Conservation (phyloP, 2,329 filamentous ascomycete genomes). For the Nemania sp. region DNA sequence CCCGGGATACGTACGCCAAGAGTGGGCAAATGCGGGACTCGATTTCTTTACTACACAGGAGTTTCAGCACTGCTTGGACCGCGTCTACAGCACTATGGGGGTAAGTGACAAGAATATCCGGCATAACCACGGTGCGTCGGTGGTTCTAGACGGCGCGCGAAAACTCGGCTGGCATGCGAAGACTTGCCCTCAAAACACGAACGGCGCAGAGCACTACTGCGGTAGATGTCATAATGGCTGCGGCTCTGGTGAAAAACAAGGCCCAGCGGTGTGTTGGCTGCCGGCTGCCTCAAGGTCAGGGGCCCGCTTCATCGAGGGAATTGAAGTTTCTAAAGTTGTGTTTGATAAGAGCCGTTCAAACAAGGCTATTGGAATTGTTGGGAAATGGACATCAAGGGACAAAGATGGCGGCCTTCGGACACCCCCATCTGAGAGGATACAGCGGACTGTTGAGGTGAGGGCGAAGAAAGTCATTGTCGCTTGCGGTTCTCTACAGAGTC, state of each 20-base stretch:
- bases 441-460: conserved; percentile 75
- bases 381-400: conserved; percentile 80
- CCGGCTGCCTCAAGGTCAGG: conserved; percentile 75
- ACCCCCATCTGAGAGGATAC: conserved; percentile 59
- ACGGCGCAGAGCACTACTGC: conserved; percentile 71
- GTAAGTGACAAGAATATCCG: conserved; percentile 56
- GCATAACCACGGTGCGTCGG: conserved; percentile 73
- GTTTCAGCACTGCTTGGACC: conserved; percentile 70
- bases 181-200: conserved; percentile 76
- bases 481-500: conserved; percentile 80
- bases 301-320: conserved; percentile 76
- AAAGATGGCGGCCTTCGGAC: conserved; percentile 68
- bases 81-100: conserved; percentile 56
- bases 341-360: conserved; percentile 70
- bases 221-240: conserved; percentile 59
- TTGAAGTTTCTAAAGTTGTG: conserved; percentile 63
- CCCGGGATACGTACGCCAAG: conserved; percentile 72
- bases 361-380: conserved; percentile 77
- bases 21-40: conserved; percentile 73
- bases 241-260: conserved; percentile 72
- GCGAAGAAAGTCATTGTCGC: conserved; percentile 86
- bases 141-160: conserved; percentile 72
- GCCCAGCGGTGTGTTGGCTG: conserved; percentile 74
- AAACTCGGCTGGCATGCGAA: conserved; percentile 74
- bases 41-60: conserved; percentile 72